These are phyloP conservation scores for Rubus parviflorus DNA, from an alignment of 306 rosid species.

Conservation along the genomic window DNA sequence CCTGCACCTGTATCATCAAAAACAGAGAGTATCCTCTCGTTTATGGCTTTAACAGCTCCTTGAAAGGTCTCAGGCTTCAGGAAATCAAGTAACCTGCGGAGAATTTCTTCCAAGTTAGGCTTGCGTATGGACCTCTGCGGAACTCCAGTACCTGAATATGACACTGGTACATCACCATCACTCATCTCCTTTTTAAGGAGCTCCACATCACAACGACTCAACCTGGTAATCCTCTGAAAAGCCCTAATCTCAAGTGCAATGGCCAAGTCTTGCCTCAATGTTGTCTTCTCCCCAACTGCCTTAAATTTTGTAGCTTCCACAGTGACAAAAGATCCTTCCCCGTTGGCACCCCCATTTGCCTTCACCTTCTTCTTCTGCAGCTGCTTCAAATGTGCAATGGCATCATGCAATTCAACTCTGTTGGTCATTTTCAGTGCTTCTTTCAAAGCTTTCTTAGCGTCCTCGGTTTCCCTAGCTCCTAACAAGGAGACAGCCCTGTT, in stretches of 20 bases:
- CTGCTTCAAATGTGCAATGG: slow-evolving; percentile 92
- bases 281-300: slow-evolving; percentile 74
- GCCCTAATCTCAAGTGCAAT: slow-evolving; percentile 76
- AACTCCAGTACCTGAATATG: slow-evolving; percentile 81
- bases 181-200: slow-evolving; percentile 85
- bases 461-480: slow-evolving; percentile 92
- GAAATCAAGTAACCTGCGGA: slow-evolving; percentile 70
- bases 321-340: slow-evolving; percentile 57
- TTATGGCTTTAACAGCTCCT: slow-evolving; percentile 92
- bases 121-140: slow-evolving; percentile 91
- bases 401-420: slow-evolving; percentile 95
- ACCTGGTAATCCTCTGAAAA: slow-evolving; percentile 86
- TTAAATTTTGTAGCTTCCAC: slow-evolving; percentile 72
- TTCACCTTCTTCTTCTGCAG: slow-evolving; percentile 89
- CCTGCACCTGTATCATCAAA: slow-evolving; percentile 79
- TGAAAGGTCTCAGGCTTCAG: slow-evolving; percentile 95
- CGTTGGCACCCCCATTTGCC: slow-evolving; percentile 54
- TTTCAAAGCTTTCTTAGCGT: slow-evolving; percentile 85
- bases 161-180: slow-evolving; percentile 76
- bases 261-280: slow-evolving; percentile 60
- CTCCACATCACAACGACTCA: slow-evolving; percentile 83
- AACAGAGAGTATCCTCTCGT: slow-evolving; percentile 87
- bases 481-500: slow-evolving; percentile 94
- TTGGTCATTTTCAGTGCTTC: slow-evolving; percentile 98
- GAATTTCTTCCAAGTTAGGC: slow-evolving; percentile 86